A percentile compares a stretch with the other conserved stretches of the same genome.
phyloP scores from a whole-genome alignment of 176 grass and related monocot species.

The Chloris gayana region DNA sequence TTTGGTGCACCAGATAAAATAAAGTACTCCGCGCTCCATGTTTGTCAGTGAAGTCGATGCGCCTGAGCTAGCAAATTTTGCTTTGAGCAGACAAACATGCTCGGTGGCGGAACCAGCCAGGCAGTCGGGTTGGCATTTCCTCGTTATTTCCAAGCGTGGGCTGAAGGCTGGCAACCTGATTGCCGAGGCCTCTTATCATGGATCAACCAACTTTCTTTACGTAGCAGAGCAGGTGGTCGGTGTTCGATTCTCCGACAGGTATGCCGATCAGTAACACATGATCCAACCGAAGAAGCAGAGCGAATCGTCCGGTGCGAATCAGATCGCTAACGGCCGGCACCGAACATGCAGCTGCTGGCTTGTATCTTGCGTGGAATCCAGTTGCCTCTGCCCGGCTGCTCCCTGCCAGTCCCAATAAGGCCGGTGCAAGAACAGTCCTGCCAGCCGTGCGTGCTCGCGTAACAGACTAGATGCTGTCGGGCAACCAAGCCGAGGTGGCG shows the following conservation, averaged over 20 bases:
- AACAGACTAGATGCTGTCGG: neutral
- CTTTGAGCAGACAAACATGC: neutral
- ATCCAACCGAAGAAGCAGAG: neutral
- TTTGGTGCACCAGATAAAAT: neutral
- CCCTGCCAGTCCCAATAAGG: neutral
- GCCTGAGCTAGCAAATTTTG: too few species aligned
- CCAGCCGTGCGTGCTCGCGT: neutral
- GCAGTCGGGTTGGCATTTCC: neutral
- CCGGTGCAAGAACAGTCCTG: neutral
- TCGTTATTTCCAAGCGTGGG: too few species aligned
- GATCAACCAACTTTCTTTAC: neutral
- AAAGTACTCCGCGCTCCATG: neutral
- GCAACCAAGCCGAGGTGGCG: neutral
- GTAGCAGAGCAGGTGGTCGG: neutral
- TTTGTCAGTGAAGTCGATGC: neutral
- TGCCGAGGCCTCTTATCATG: neutral
- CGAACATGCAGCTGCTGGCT: neutral
- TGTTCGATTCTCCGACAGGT: conserved; percentile 11
- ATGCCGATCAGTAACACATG: conserved; percentile 10
- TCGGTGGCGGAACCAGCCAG: conserved; percentile 21
- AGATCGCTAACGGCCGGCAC: neutral
- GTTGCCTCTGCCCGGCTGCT: neutral
- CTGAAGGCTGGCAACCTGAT: too few species aligned
- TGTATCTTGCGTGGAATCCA: too few species aligned
- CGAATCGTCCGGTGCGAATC: neutral